phyloP scores from a whole-genome alignment of 192 early-diverging fungal genomes.

The Entomortierella chlamydospora region DNA sequence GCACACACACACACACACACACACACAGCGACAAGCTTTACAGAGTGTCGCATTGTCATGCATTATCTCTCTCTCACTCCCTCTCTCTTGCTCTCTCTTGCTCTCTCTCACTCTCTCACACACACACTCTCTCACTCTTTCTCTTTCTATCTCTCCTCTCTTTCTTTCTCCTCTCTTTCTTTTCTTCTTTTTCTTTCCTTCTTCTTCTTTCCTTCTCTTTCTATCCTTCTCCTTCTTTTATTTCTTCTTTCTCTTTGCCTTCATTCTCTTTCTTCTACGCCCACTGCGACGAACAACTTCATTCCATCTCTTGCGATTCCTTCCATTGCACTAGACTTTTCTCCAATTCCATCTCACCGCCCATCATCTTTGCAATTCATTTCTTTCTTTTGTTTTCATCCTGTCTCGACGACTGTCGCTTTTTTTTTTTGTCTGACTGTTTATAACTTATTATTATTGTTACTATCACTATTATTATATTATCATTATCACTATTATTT shows the following conservation, averaged over 20 bases:
- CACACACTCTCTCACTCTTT: conserved; percentile 1
- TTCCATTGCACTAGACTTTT: not conserved
- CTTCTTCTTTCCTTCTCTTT: not conserved
- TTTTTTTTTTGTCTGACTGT: no score
- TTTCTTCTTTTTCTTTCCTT: not conserved
- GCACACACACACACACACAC: no score
- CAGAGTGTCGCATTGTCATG: no score
- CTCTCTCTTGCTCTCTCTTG: no score
- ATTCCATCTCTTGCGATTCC: not conserved
- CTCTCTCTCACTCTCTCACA: no score
- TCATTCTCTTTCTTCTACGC: not conserved
- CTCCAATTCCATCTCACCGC: not conserved
- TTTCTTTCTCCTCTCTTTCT: not conserved
- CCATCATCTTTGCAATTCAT: no score
- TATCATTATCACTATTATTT: not conserved
- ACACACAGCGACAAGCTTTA: no score
- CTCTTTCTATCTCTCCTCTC: not conserved
- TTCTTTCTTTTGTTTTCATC: no score
- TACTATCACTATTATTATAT: not conserved
- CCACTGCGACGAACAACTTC: no score
- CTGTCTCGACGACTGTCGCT: no score
- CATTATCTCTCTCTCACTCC: no score
- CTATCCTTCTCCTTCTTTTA: not conserved
- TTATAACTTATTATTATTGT: not conserved
- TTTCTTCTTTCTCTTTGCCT: not conserved